phyloP scores from a whole-genome alignment of 305 asterid genomes.

The Solanum hybrid region DNA sequence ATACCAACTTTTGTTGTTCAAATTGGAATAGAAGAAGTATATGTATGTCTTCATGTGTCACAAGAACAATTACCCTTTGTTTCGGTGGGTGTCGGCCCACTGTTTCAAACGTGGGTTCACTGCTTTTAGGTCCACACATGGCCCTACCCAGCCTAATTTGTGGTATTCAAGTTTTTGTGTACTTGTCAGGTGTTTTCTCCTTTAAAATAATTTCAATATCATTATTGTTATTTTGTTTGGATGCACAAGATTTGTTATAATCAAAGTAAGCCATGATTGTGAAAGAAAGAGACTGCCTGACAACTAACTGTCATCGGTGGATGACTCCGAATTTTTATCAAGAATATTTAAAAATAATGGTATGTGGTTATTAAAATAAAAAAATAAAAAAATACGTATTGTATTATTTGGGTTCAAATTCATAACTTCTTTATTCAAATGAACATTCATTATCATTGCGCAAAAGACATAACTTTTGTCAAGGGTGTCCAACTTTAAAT shows the following conservation, averaged over 20 bases:
- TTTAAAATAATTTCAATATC: background rate
- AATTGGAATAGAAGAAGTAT: background rate
- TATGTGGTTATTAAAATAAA: too few species aligned
- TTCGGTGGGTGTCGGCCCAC: slow-evolving; percentile 24
- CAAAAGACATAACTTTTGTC: too few species aligned
- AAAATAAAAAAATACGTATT: too few species aligned
- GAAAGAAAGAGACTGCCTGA: slow-evolving; percentile 17
- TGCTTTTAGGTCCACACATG: slow-evolving; percentile 22
- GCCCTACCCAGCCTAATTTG: slow-evolving; percentile 1
- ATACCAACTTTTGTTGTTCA: background rate
- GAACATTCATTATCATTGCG: background rate
- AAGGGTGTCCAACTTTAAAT: background rate
- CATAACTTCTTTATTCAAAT: too few species aligned
- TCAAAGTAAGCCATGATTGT: slow-evolving; percentile 8
- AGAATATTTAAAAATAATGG: accelerated
- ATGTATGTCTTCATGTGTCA: slow-evolving; percentile 9
- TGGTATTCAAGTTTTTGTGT: slow-evolving; percentile 1
- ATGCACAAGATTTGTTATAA: background rate
- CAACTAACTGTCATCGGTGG: slow-evolving; percentile 13
- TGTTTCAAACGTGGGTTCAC: slow-evolving; percentile 16
- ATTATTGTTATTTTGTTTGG: background rate
- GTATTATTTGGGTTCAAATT: background rate
- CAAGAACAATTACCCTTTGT: background rate
- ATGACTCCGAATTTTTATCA: background rate
- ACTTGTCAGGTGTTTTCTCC: background rate